Conservation (phyloP, 2,329 filamentous ascomycete genomes). For the Lachnellula hyalina region DNA sequence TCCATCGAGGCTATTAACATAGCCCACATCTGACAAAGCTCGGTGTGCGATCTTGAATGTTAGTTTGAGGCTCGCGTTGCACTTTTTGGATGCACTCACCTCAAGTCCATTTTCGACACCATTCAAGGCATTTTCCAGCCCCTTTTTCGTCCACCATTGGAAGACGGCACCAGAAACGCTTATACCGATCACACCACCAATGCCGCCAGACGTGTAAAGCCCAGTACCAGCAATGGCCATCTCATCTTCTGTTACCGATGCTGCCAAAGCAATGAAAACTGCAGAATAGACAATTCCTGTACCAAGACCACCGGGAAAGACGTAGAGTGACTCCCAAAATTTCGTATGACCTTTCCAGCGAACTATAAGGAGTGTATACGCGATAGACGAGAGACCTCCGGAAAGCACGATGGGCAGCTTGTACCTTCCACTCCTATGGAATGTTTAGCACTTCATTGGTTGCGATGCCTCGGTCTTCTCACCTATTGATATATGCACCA, state of each 20-base stretch:
- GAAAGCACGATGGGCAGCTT: conserved; percentile 48
- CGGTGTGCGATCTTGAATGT: not conserved
- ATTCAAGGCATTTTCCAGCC: not conserved
- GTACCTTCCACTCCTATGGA: conserved; percentile 48
- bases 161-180: conserved; percentile 11
- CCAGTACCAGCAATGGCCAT: conserved; percentile 45
- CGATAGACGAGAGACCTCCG: conserved; percentile 41
- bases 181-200: conserved; percentile 12
- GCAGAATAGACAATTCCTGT: conserved; percentile 41
- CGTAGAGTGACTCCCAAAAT: conserved; percentile 51
- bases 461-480: not conserved
- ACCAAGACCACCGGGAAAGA: conserved; percentile 49
- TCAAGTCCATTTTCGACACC: conserved; percentile 3
- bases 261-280: conserved; percentile 44
- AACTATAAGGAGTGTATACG: conserved; percentile 47
- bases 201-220: conserved; percentile 35
- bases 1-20: conserved; percentile 5
- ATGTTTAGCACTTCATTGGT: too few species aligned
- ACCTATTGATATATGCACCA: conserved; percentile 38
- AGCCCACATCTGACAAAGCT: conserved; percentile 7
- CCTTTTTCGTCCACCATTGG: conserved; percentile 1
- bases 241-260: conserved; percentile 39
- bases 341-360: conserved; percentile 56
- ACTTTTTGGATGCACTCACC: not conserved
- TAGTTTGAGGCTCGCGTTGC: not conserved